Percentiles rank a stretch among this genome's conserved stretches.
Evolutionary conservation across 768 basidiomycete species (phyloP).

Genomic region (Serendipita sp.): DNA sequence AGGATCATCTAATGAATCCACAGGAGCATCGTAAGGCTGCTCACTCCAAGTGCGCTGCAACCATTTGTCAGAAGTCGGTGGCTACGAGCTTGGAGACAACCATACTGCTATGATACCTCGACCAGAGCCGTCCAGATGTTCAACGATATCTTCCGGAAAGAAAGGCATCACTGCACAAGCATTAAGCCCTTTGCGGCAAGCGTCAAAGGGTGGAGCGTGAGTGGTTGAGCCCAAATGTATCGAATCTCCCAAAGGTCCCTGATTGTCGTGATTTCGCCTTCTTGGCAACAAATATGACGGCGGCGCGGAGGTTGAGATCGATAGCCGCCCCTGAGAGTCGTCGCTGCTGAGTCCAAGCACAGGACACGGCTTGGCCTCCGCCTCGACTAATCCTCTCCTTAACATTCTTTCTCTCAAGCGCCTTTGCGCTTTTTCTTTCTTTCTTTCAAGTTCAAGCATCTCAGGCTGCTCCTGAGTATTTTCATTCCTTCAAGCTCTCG

Average conservation of each 20-base stretch:
- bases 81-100: not conserved
- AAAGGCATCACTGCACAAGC: not conserved
- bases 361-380: too few relatives aligned
- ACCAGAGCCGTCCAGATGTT: conserved; percentile 5
- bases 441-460: not conserved
- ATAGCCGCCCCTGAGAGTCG: too few relatives aligned
- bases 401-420: not conserved
- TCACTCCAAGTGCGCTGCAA: not conserved
- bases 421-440: not conserved
- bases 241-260: too few relatives aligned
- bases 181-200: not conserved
- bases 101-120: conserved; percentile 5
- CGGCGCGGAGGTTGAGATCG: too few relatives aligned
- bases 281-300: too few relatives aligned
- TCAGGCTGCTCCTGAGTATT: not conserved
- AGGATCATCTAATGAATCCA: conserved; percentile 36
- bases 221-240: too few relatives aligned
- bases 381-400: too few relatives aligned
- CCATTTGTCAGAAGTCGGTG: not conserved
- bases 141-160: conserved; percentile 8
- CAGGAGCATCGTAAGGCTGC: conserved; percentile 13
- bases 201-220: too few relatives aligned
- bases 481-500: not conserved
- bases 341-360: too few relatives aligned
- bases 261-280: too few relatives aligned